phyloP scores from a whole-genome alignment of 1,284 basidiomycete genomes.

The Trichosporon inkin region DNA sequence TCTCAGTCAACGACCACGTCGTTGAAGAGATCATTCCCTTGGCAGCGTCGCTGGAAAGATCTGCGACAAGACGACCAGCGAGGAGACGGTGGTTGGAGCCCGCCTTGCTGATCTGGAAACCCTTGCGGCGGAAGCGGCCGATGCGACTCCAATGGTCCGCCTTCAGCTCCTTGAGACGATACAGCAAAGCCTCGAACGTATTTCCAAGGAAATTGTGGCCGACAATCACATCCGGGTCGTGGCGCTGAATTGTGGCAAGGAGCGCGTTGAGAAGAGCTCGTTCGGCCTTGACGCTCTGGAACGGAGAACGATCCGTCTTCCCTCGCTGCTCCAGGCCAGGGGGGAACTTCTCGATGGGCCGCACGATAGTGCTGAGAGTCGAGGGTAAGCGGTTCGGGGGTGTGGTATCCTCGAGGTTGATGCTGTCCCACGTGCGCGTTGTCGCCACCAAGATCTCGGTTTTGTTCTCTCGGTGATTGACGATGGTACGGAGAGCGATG shows the following conservation, averaged over 20 bases:
- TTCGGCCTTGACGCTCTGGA: conserved; percentile 76
- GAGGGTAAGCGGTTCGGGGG: conserved; percentile 82
- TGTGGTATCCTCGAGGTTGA: conserved; percentile 80
- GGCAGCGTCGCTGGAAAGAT: conserved; percentile 88
- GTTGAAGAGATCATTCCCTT: conserved; percentile 95
- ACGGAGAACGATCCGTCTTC: conserved; percentile 62
- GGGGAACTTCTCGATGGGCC: conserved; percentile 85
- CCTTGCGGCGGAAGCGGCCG: conserved; percentile 81
- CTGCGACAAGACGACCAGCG: conserved; percentile 82
- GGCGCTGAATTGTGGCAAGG: conserved; percentile 74
- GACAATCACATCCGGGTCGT: conserved; percentile 91
- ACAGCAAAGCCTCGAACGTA: conserved; percentile 82
- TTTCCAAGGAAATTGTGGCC: conserved; percentile 94
- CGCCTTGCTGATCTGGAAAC: conserved; percentile 66
- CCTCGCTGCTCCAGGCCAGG: conserved; percentile 72
- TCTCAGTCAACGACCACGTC: conserved; percentile 97
- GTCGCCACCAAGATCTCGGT: conserved; percentile 86
- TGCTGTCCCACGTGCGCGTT: conserved; percentile 82
- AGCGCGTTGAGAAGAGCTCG: conserved; percentile 78
- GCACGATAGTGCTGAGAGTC: conserved; percentile 80
- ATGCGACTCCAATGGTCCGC: conserved; percentile 90
- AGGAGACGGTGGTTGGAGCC: conserved; percentile 80
- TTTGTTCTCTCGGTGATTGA: conserved; percentile 91
- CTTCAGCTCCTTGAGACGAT: conserved; percentile 85
- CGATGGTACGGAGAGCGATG: conserved; percentile 80